Evolutionary conservation across 805 yeast species (phyloP), one percentile per base, ranked within the genome.

Genomic region (Saccharomycopsis sp.): DNA sequence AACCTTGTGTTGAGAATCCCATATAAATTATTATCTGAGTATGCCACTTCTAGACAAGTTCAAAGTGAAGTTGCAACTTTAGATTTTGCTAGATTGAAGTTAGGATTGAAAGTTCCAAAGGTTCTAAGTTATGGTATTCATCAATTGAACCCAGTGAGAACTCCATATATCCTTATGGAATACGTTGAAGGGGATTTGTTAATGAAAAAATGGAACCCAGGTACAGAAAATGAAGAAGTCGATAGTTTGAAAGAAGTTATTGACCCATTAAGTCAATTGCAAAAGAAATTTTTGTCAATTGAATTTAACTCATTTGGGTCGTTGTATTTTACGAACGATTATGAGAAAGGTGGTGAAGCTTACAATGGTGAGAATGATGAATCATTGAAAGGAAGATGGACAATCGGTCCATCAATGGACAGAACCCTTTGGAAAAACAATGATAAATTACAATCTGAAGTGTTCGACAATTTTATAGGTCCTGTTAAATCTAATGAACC

Each of bases 61-160:
- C 79, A 83, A 60, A 78, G 88, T 59, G 98, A 90, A 63, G 96
- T 81, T 43, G 98, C 98, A 17, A 90, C 97, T 1, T 68, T 85
- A 70, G 97, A 90, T 63, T 93, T 85, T 61, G 70, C 81, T 44
- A 61, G 69, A 28, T 62, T 74, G 52, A 85, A 86, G 58, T 64
- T 85, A 44, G 78, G 77, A 1, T 61, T 83, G 40, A 71, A 74
- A 20, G 85, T 85, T 36, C 97, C 97, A 34, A 77, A 75, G 54
- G 84, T 85, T 9, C 65, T 77, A 44, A 69, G 75, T 58, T 84
- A 78, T 57, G 86, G 87, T 47, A 68, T 75, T 23, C 72, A 75
- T 37, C 63, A 68, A 19, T 62, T 74, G 38, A 90, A 89, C 59
- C 71, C 78, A 11, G 57, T 89, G 27, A 75, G 77, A 41, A 63